Evolutionary conservation across 2,329 filamentous ascomycete genomes (phyloP), one percentile per base, ranked within the genome.

Genomic region (Colletotrichum costaricense): DNA sequence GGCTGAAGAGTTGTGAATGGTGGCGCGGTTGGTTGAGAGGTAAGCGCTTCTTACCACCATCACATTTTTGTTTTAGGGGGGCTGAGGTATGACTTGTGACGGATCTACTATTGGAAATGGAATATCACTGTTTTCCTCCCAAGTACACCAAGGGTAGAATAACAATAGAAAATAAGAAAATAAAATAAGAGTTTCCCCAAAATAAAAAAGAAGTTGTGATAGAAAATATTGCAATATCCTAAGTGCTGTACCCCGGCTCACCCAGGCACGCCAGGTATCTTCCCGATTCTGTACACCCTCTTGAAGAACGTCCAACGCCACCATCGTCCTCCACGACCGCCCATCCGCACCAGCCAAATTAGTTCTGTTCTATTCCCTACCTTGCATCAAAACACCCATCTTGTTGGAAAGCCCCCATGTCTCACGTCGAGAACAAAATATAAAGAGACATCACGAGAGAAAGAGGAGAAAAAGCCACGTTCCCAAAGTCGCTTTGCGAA

Each of bases 21-120:
- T 2, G 24, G 12, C n/a, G 57, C n/a, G 26, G 63, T 67, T 72
- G 68, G 71, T 33, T 33, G 49, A 19, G 35, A 35, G 5, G 33
- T 26, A 49, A 62, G 63, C 63, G 56, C 56, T 49, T 67, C 69
- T 46, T 35, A 38, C 56, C 56, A 57, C 63, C 69, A 35, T 67
- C 63, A 63, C 60, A 26, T 35, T 4, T 35, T 35, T 19, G n/a
- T 14, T n/a, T 12, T n/a, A 33, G 11, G 60, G 59, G 19, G 26
- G 24, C 24, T 49, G 42, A n/a, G 19, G 19, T 19, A 6, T n/a
- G 42, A 49, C 42, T 49, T 49, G 42, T 49, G 42, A 49, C 19
- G 42, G 42, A 49, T 19, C 6, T 49, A 19, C 42, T 49, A 19
- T 9, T 19, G 42, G 16, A 49, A 49, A 49, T n/a, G 42, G 19